phyloP scores from a whole-genome alignment of 768 basidiomycete genomes.

The Tephrocybe sp. region DNA sequence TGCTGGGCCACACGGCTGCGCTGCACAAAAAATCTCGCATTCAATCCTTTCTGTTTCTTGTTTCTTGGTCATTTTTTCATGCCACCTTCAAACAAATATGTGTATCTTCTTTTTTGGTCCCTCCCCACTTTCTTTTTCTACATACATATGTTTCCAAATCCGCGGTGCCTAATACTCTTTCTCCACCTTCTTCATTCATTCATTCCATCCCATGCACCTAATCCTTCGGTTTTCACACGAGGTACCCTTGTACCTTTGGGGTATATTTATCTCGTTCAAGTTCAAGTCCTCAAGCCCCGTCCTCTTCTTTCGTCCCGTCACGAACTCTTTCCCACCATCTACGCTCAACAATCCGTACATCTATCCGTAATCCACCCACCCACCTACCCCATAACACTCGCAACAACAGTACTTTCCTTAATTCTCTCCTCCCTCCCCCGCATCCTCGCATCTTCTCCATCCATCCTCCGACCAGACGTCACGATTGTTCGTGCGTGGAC shows the following conservation, averaged over 20 bases:
- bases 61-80: not conserved
- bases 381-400: not conserved
- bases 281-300: not conserved
- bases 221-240: not conserved
- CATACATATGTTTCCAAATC: too few species aligned
- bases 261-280: conserved; percentile 18
- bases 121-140: not conserved
- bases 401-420: too few species aligned
- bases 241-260: conserved; percentile 12
- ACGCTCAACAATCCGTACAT: not conserved
- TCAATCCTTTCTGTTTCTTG: not conserved
- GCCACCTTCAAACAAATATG: too few species aligned
- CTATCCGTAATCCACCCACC: not conserved
- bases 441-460: not conserved
- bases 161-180: not conserved
- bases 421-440: not conserved
- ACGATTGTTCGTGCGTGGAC: conserved; percentile 12
- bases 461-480: conserved; percentile 4
- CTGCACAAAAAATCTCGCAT: not conserved
- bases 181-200: not conserved
- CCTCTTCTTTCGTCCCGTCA: not conserved
- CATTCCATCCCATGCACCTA: not conserved
- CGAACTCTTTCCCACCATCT: not conserved
- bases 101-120: not conserved
- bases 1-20: not conserved